These are phyloP conservation scores for Vitis riparia DNA, from an alignment of 164 flowering plant genomes.

Conservation along the genomic window DNA sequence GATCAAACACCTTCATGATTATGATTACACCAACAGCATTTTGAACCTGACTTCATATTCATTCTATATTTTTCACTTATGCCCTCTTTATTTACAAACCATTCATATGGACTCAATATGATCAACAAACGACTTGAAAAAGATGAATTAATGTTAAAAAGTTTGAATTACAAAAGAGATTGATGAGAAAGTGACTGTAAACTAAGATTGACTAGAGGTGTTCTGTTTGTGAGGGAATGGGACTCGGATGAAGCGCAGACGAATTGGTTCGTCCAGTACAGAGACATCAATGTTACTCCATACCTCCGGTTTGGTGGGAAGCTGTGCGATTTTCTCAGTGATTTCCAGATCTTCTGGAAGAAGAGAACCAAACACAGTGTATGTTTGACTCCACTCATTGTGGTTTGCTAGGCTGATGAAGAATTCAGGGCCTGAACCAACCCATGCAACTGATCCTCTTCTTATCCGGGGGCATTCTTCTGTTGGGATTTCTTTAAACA, in stretches of 20 bases:
- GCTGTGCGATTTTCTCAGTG: slow-evolving; percentile 69
- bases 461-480: slow-evolving; percentile 68
- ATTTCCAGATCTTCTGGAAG: slow-evolving; percentile 84
- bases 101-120: too few relatives aligned
- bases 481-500: slow-evolving; percentile 46
- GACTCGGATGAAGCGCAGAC: slow-evolving; percentile 28
- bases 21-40: too few relatives aligned
- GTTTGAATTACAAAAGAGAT: too few relatives aligned
- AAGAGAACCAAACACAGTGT: slow-evolving; percentile 83
- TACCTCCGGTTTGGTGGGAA: slow-evolving; percentile 60
- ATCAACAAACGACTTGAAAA: too few relatives aligned
- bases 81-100: too few relatives aligned
- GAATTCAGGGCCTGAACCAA: slow-evolving; percentile 92
- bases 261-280: slow-evolving; percentile 63
- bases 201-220: too few relatives aligned
- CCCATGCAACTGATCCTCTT: slow-evolving; percentile 97
- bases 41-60: too few relatives aligned
- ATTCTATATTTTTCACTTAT: too few relatives aligned
- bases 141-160: too few relatives aligned
- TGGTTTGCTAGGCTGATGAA: slow-evolving; percentile 91
- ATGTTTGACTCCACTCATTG: slow-evolving; percentile 68
- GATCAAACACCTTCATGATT: too few relatives aligned
- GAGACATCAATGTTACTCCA: slow-evolving; percentile 74
- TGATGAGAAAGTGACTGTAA: too few relatives aligned
- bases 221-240: too few relatives aligned